Base-by-base conservation (phyloP, 2,329 filamentous ascomycete genomes). In the Pseudohalonectria lignicola region DNA sequence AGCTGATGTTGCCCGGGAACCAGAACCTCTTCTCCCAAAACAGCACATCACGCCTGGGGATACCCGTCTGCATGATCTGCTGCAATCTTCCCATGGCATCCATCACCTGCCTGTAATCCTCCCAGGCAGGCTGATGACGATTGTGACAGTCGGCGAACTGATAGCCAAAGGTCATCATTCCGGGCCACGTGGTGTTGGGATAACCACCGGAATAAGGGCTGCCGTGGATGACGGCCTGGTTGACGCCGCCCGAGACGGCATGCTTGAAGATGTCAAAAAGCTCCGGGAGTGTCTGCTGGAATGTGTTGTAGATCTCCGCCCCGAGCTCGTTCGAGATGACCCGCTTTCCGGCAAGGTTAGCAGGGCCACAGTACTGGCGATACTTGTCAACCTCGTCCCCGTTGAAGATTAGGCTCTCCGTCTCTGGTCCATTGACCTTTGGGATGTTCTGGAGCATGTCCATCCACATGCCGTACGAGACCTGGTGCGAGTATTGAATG, bases 141-240 rank as follows among this genome's bases (percentile, higher is more conserved):
- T 52, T 52, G 41, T 60, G 57, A 49, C 61, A 55, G n/a, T 64
- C 61, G 0, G 57, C 56, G 39, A 61, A 67, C 0, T 51, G 30
- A 42, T 64, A 70, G 5, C 37, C 41, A 40, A 70, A 69, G 0
- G 64, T 54, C 1, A 60, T 61, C 37, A 58, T 66, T 0, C 61
- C 63, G 0, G 67, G 67, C 66, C 67, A 71, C 0, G 67, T 69
- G 1, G 67, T 69, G 35, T 62, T 59, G 0, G 48, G 47, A 38
- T 69, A 69, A 5, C 57, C 44, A 2, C 59, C 60, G 0, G 55
- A 54, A 36, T 62, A 66, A 0, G 62, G 47, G 33, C 52, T 52
- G 0, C 66, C 66, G 41, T 71, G 67, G 7, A 69, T 45, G 4
- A 70, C 56, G 28, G 63, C 47, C 31, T 62, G 55, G 30, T 64